These are phyloP conservation scores for Sugiyamaella castrensis DNA, from an alignment of 1,139 yeast genomes.

Conservation along the genomic window DNA sequence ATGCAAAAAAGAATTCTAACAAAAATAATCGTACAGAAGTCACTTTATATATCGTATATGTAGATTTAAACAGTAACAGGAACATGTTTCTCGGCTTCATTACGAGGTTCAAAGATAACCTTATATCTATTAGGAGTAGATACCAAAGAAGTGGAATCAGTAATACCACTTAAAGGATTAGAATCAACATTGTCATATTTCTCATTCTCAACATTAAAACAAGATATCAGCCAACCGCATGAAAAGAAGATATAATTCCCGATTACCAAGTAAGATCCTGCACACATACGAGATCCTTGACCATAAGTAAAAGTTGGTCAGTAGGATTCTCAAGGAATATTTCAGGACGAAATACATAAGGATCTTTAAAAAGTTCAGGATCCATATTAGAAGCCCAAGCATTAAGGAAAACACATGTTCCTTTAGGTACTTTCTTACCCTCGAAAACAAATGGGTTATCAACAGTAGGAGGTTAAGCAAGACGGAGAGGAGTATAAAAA, in stretches of 20 bases:
- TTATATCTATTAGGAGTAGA: slow-evolving; percentile 24
- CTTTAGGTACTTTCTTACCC: slow-evolving; percentile 47
- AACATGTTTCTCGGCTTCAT: slow-evolving; percentile 10
- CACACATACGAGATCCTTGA: slow-evolving; percentile 64
- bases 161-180: slow-evolving; percentile 25
- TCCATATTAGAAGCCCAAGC: slow-evolving; percentile 72
- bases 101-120: slow-evolving; percentile 24
- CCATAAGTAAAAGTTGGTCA: slow-evolving; percentile 60
- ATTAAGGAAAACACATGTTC: slow-evolving; percentile 60
- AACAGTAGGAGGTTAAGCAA: slow-evolving; percentile 61
- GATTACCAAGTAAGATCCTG: slow-evolving; percentile 59
- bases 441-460: slow-evolving; percentile 47
- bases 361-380: slow-evolving; percentile 42
- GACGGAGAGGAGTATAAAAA: slow-evolving; percentile 57
- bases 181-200: slow-evolving; percentile 22
- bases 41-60: not conserved
- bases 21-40: not conserved
- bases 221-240: slow-evolving; percentile 41
- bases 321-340: slow-evolving; percentile 48
- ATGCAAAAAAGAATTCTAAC: not conserved
- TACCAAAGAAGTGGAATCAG: slow-evolving; percentile 26
- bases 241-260: slow-evolving; percentile 53
- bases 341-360: slow-evolving; percentile 53
- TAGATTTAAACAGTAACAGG: slow-evolving; percentile 9
- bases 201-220: slow-evolving; percentile 39